Evolutionary conservation across 139 green algal genomes (phyloP).

Genomic region (Chlamydomonas sphaeroides): DNA sequence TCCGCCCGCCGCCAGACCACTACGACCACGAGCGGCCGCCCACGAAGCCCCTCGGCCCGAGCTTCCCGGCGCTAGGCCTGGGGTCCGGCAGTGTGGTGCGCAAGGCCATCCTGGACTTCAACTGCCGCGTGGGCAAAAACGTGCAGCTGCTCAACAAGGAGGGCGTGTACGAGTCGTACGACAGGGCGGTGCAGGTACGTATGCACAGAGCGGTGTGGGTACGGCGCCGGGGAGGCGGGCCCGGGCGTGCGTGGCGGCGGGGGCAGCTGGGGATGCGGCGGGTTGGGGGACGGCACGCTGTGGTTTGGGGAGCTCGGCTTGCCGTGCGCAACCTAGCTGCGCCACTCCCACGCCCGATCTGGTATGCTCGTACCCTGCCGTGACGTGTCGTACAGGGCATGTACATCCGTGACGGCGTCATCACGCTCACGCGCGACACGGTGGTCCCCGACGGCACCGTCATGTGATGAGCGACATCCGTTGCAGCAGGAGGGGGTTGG

Average conservation of each 20-base stretch:
- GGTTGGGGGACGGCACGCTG: too few species aligned
- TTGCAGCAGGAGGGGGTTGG: too few species aligned
- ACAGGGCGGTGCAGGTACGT: slow-evolving; percentile 11
- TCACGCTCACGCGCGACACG: slow-evolving; percentile 37
- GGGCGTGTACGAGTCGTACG: slow-evolving; percentile 44
- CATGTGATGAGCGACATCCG: slow-evolving; percentile 13
- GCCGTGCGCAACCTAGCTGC: too few species aligned
- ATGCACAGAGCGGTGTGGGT: too few species aligned
- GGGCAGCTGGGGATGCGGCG: too few species aligned
- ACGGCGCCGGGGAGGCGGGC: too few species aligned
- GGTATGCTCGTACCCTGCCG: too few species aligned
- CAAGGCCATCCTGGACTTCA: slow-evolving; percentile 96
- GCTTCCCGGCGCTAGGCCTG: slow-evolving; percentile 89
- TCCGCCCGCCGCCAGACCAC: too few species aligned
- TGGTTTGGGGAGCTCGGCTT: too few species aligned
- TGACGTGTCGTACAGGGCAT: slow-evolving; percentile 14
- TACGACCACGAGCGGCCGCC: slow-evolving; percentile 88
- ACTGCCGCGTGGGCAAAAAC: slow-evolving; percentile 90
- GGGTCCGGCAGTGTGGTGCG: slow-evolving; percentile 72
- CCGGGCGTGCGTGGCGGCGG: too few species aligned
- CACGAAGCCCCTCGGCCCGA: slow-evolving; percentile 48
- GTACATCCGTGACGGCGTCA: slow-evolving; percentile 45
- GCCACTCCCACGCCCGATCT: too few species aligned
- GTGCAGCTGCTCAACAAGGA: slow-evolving; percentile 86
- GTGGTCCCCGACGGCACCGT: slow-evolving; percentile 50